Conservation (phyloP, 331 rosid species). For the Quercus phellos region DNA sequence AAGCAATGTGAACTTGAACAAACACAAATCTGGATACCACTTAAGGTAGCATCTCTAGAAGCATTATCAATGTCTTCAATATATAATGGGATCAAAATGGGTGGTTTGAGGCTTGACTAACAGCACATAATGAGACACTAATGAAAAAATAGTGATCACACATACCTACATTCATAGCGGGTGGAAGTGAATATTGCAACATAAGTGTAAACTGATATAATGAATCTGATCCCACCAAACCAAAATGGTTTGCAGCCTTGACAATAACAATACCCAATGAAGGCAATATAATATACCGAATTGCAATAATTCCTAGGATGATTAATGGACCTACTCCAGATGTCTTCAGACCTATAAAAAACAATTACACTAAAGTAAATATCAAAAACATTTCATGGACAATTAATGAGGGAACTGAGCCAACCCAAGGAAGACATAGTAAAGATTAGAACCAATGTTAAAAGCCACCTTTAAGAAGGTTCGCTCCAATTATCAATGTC, state of each 20-base stretch:
- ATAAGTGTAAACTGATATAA: constrained; percentile 37
- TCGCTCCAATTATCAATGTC: constrained; percentile 34
- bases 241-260: constrained; percentile 36
- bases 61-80: no score
- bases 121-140: not conserved
- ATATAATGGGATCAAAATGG: no score
- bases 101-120: not conserved
- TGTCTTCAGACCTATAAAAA: constrained; percentile 31
- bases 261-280: constrained; percentile 36
- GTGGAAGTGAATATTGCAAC: constrained; percentile 45
- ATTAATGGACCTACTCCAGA: constrained; percentile 13
- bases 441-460: not conserved
- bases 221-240: constrained; percentile 37
- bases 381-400: not conserved
- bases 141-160: not conserved
- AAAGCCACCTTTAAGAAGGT: constrained; percentile 29
- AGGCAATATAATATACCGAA: constrained; percentile 35
- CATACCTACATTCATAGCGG: constrained; percentile 38
- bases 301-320: constrained; percentile 24
- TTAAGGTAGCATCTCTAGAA: no score
- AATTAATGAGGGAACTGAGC: not conserved
- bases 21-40: no score
- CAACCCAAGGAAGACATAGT: not conserved
- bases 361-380: not conserved
- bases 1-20: no score